Evolutionary conservation across 106 monocot genomes (phyloP).

Genomic region (Allium fistulosum): DNA sequence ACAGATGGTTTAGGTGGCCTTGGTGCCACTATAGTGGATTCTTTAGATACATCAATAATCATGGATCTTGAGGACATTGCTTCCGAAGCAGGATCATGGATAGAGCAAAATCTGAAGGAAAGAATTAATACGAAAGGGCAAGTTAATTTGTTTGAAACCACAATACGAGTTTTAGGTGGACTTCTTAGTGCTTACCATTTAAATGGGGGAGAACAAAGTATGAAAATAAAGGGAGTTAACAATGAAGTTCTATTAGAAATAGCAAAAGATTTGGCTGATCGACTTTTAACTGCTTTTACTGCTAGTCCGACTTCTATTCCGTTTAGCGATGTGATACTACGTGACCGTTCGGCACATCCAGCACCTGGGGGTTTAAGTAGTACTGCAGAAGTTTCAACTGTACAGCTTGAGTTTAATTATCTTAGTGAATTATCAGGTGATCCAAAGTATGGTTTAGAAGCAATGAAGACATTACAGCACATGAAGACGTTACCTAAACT

Average conservation of each 20-base stretch:
- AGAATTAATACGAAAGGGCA: constrained; percentile 75
- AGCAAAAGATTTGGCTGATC: constrained; percentile 67
- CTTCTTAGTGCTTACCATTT: constrained; percentile 95
- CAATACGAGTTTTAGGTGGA: constrained; percentile 89
- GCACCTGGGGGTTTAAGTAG: constrained; percentile 92
- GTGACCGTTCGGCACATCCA: constrained; percentile 65
- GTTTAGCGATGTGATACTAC: constrained; percentile 86
- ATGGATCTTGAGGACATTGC: constrained; percentile 60
- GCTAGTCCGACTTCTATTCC: constrained; percentile 86
- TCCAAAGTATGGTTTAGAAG: constrained; percentile 60
- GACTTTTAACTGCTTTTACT: constrained; percentile 69
- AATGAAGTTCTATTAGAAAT: constrained; percentile 38
- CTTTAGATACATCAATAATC: constrained; percentile 89
- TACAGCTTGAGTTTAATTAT: constrained; percentile 94
- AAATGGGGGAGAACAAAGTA: constrained; percentile 20
- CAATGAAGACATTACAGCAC: constrained; percentile 93
- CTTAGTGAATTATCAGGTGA: constrained; percentile 79
- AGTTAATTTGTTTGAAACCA: constrained; percentile 96
- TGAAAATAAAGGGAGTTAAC: constrained; percentile 21
- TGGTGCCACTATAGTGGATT: constrained; percentile 83
- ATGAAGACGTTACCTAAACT: constrained; percentile 64
- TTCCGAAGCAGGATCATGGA: constrained; percentile 67
- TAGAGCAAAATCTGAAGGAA: constrained; percentile 59
- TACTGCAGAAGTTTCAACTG: constrained; percentile 80
- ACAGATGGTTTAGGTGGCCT: constrained; percentile 66